These are phyloP conservation scores for Carpinus viminea DNA, from an alignment of 306 rosid species.

Conservation along the genomic window DNA sequence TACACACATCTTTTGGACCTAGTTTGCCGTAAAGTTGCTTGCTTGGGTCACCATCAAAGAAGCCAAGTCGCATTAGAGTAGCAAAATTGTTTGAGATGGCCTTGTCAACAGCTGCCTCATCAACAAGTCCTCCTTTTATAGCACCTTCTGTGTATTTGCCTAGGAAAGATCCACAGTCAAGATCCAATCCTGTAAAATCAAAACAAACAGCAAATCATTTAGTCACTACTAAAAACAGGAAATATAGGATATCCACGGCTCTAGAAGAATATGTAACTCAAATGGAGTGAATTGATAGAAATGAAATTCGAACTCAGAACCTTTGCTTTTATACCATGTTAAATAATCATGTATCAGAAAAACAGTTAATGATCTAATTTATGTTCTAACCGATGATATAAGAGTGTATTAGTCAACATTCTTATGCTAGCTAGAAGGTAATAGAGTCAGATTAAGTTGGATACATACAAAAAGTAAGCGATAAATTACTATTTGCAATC, in stretches of 20 bases:
- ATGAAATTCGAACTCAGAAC: too few species aligned
- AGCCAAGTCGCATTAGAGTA: conserved; percentile 88
- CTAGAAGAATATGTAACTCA: background rate
- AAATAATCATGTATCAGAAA: too few species aligned
- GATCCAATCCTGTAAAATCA: conserved; percentile 67
- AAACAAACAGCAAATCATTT: background rate
- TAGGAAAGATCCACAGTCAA: conserved; percentile 76
- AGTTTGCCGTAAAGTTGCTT: conserved; percentile 74
- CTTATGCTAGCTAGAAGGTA: background rate
- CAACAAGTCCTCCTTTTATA: conserved; percentile 72
- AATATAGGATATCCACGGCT: background rate
- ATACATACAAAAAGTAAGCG: background rate
- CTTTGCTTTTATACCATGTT: too few species aligned
- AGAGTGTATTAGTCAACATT: background rate
- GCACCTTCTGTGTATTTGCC: conserved; percentile 78
- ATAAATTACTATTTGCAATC: background rate
- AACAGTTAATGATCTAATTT: too few species aligned
- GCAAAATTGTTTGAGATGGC: conserved; percentile 83
- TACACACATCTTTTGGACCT: conserved; percentile 98
- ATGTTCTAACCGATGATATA: too few species aligned
- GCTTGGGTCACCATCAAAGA: conserved; percentile 90
- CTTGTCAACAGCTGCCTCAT: conserved; percentile 64
- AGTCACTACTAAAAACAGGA: background rate
- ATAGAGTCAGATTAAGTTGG: background rate
- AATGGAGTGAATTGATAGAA: too few species aligned